Conservation (phyloP, 2,329 filamentous ascomycete species). For the Myriosclerotinia curreyana region DNA sequence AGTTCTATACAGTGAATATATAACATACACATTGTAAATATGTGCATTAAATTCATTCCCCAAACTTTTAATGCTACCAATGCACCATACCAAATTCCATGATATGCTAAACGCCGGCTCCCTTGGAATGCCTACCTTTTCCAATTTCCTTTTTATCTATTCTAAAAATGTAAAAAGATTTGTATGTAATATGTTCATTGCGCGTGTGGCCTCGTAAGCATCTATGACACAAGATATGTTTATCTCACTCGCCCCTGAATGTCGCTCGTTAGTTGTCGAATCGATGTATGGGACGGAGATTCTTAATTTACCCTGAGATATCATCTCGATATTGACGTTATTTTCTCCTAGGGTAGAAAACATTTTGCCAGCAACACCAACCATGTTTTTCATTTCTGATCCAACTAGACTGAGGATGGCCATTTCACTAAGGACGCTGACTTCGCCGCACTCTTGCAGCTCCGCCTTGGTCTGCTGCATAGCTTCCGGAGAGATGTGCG, state of each 20-base stretch:
- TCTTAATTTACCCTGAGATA: constrained; percentile 76
- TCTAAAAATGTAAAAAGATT: constrained; percentile 96
- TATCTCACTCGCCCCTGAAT: constrained; percentile 87
- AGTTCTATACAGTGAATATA: constrained; percentile 14
- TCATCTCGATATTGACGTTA: constrained; percentile 98
- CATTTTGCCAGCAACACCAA: constrained; percentile 89
- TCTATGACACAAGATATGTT: constrained; percentile 99
- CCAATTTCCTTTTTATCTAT: constrained; percentile 28
- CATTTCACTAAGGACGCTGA: constrained; percentile 89
- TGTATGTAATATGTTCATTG: constrained; percentile 94
- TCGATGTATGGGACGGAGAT: constrained; percentile 12
- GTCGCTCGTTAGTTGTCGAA: constrained; percentile 7
- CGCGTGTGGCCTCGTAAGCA: constrained; percentile 82
- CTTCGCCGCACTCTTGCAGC: constrained; percentile 77
- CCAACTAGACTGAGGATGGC: constrained; percentile 93
- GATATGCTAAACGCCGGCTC: constrained; percentile 13
- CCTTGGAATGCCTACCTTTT: constrained; percentile 13
- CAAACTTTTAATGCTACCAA: constrained; percentile 8
- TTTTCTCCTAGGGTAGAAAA: constrained; percentile 92
- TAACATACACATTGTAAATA: constrained; percentile 15
- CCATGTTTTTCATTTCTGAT: constrained; percentile 96
- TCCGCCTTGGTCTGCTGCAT: constrained; percentile 68
- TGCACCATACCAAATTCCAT: constrained; percentile 14
- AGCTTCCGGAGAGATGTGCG: constrained; percentile 59
- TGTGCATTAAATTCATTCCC: constrained; percentile 9